These are phyloP conservation scores for Orbilia blumenaviensis DNA, from an alignment of 2,329 filamentous ascomycete species.

Conservation along the genomic window DNA sequence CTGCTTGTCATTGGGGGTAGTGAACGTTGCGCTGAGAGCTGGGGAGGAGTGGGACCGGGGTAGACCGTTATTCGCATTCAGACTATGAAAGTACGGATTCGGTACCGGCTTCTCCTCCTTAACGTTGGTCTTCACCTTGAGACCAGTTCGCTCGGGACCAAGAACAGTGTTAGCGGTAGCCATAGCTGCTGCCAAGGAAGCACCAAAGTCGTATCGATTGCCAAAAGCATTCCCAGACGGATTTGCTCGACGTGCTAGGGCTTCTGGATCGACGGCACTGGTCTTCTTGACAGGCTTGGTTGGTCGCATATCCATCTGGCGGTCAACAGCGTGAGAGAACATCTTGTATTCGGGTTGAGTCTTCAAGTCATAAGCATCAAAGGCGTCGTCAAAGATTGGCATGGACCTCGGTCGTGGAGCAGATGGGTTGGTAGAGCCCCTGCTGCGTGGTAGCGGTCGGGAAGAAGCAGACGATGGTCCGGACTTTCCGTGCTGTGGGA, in stretches of 20 bases:
- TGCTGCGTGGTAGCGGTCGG: constrained; percentile 73
- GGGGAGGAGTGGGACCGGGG: constrained; percentile 51
- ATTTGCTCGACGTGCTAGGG: constrained; percentile 58
- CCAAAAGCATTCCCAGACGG: constrained; percentile 78
- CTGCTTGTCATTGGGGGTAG: constrained; percentile 39
- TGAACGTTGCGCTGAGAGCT: constrained; percentile 42
- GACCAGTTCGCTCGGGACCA: constrained; percentile 69
- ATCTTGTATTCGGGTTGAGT: constrained; percentile 53
- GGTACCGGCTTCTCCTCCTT: constrained; percentile 32
- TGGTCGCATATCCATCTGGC: constrained; percentile 38
- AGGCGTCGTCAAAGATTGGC: constrained; percentile 64
- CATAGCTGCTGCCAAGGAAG: constrained; percentile 86
- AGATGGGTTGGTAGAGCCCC: constrained; percentile 64
- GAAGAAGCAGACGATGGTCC: constrained; percentile 63
- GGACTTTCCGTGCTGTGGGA: constrained; percentile 66
- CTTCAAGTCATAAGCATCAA: constrained; percentile 65
- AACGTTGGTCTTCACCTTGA: constrained; percentile 59
- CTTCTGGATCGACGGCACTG: constrained; percentile 44
- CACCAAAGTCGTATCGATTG: constrained; percentile 93
- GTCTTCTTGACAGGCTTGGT: constrained; percentile 49
- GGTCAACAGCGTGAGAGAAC: constrained; percentile 39
- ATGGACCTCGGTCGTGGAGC: constrained; percentile 66
- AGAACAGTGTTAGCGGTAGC: constrained; percentile 74
- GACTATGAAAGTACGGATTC: constrained; percentile 52
- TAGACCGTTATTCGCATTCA: constrained; percentile 34